Conservation (phyloP, 164 flowering plant species). For the Magnolia kwangsiensis region DNA sequence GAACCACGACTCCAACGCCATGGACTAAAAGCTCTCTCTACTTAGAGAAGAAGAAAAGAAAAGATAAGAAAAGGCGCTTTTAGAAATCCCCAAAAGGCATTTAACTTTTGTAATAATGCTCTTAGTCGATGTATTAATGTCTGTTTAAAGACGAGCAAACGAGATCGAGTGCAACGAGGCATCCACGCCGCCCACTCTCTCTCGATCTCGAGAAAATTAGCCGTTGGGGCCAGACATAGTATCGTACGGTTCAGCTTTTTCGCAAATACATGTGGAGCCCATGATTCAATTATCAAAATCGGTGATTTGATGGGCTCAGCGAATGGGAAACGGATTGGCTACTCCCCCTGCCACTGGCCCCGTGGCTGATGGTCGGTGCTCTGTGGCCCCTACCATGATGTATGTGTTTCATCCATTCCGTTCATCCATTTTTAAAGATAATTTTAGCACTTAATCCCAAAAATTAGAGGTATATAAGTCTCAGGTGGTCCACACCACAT, state of each 20-base stretch:
- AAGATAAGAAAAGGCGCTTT: background rate
- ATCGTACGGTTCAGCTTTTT: background rate
- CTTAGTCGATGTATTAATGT: background rate
- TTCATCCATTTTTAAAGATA: no score
- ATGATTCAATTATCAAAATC: no score
- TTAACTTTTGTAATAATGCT: background rate
- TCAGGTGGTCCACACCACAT: no score
- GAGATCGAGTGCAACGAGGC: background rate
- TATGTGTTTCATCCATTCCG: no score
- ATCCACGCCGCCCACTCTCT: background rate
- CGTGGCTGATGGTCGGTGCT: no score
- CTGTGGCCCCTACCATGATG: no score
- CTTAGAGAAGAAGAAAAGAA: background rate
- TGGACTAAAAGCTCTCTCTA: background rate
- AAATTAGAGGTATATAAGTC: no score
- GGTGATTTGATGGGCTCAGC: no score
- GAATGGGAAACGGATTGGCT: no score
- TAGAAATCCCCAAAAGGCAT: background rate
- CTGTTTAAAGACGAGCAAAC: background rate
- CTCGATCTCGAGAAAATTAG: background rate
- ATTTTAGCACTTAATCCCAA: no score
- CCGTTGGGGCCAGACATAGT: background rate
- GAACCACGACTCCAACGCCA: constrained; percentile 10
- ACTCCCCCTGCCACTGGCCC: no score
- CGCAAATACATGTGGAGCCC: background rate